These are phyloP conservation scores for Serendipita sp. DNA, from an alignment of 768 basidiomycete genomes.

Conservation along the genomic window DNA sequence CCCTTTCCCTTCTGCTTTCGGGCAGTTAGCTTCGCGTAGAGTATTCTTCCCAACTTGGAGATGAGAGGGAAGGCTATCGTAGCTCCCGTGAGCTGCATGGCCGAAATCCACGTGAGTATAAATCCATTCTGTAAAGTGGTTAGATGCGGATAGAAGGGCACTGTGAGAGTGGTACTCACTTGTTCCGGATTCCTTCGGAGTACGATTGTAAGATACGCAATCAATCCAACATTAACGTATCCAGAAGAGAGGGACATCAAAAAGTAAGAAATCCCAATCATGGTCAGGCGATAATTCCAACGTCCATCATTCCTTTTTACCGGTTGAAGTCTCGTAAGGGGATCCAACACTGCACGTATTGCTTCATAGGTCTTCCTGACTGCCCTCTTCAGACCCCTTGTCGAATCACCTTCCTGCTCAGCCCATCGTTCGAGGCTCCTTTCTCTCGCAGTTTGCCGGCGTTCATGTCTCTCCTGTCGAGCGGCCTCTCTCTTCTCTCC, in stretches of 20 bases:
- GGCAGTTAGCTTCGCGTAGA: not conserved
- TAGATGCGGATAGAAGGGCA: not conserved
- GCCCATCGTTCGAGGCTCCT: not conserved
- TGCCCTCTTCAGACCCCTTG: not conserved
- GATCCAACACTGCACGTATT: not conserved
- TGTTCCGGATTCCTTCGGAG: not conserved
- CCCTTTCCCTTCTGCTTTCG: too few relatives aligned
- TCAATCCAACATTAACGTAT: not conserved
- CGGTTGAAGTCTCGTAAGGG: not conserved
- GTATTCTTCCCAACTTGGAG: not conserved
- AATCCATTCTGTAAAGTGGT: not conserved
- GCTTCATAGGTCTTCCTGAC: not conserved
- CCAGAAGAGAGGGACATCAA: not conserved
- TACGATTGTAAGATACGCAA: not conserved
- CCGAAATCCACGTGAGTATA: not conserved
- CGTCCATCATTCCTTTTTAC: not conserved
- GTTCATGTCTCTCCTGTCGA: not conserved
- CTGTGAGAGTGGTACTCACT: not conserved
- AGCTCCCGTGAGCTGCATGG: not conserved
- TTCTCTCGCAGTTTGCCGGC: not conserved
- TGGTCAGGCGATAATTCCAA: not conserved
- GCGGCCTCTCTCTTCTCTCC: not conserved
- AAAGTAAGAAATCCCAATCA: not conserved
- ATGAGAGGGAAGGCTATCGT: not conserved
- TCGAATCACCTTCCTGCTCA: not conserved